Base-by-base conservation (phyloP, 768 basidiomycete species). In the Xerocomellus chrysenteron region DNA sequence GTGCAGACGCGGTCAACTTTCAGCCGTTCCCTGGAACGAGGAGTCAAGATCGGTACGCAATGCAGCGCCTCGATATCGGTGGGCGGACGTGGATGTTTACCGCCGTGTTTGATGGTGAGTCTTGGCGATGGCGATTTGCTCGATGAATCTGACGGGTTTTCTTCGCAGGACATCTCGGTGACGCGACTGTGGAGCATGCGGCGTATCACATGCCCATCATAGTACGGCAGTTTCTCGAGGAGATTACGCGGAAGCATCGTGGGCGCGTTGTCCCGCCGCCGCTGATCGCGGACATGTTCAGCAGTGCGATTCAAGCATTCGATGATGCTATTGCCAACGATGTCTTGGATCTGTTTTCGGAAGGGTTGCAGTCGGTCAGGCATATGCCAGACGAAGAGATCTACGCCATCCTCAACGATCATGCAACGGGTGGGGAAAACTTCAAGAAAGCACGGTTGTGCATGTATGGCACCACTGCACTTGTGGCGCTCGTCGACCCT, bases 401-500 rank as follows among this genome's bases (percentile, higher is more conserved):
- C 47, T 76, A 80, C 48, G 62, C 73, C 16, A 77, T 85, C 42
- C 82, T 92, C 65, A 84, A 89, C 58, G 88, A 90, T 67, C 81
- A 82, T 53, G 74, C 79, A 44, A 65, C 69, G 9, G 84, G 83
- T 10, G 83, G 82, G 6, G 74, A 73, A 19, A 88, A 87, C 65
- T 82, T 85, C 75, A 76, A 80, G 50, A 87, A 84, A 64, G 84
- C 83, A 19, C 73, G 85, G 48, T 76, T 88, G 47, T 87, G 86
- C 66, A 88, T 92, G 82, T 87, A 89, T 62, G 90, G 90, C 21
- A 88, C 86, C 0, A 91, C 90, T 3, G 88, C 86, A 6, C 79
- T 91, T 33, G 80, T 91, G 41, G 81, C 89, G 10, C 77, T 92
- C 37, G 79, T 87, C 41, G 88, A 90, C 72, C 87, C 88, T 36